Conservation (phyloP, 2,329 filamentous ascomycete species). For the Fusarium sp. region DNA sequence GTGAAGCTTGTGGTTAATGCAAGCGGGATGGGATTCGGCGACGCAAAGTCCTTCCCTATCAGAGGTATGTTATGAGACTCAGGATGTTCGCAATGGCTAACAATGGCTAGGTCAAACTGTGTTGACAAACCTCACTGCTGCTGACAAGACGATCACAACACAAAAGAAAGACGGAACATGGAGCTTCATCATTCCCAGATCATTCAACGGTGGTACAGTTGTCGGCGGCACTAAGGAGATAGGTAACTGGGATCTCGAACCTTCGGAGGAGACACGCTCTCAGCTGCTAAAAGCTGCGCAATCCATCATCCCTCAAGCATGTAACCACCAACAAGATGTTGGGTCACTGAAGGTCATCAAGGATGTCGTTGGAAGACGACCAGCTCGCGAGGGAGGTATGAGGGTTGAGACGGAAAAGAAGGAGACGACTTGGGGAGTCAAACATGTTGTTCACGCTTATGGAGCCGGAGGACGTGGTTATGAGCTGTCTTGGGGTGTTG, state of each 20-base stretch:
- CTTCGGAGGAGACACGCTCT: slow-evolving; percentile 59
- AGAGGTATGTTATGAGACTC: slow-evolving; percentile 37
- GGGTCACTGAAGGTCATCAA: slow-evolving; percentile 49
- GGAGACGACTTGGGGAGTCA: slow-evolving; percentile 12
- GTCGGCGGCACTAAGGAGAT: slow-evolving; percentile 74
- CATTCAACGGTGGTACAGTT: slow-evolving; percentile 70
- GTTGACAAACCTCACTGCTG: slow-evolving; percentile 52
- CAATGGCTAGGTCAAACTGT: slow-evolving; percentile 48
- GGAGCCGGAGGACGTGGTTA: slow-evolving; percentile 70
- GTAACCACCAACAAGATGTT: not conserved
- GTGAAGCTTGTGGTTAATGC: slow-evolving; percentile 49
- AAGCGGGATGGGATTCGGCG: slow-evolving; percentile 50
- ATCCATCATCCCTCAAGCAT: slow-evolving; percentile 27
- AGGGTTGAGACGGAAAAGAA: slow-evolving; percentile 49
- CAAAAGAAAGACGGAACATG: slow-evolving; percentile 72
- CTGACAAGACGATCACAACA: slow-evolving; percentile 61
- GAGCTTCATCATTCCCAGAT: slow-evolving; percentile 71
- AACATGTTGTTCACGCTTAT: slow-evolving; percentile 64
- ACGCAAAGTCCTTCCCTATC: slow-evolving; percentile 49
- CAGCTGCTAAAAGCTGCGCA: slow-evolving; percentile 31
- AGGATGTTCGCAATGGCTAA: rapidly evolving
- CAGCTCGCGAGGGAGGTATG: slow-evolving; percentile 60
- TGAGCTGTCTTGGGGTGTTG: slow-evolving; percentile 70
- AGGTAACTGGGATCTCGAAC: slow-evolving; percentile 63
- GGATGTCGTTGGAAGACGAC: slow-evolving; percentile 60